These are phyloP conservation scores for Stachybotrys echinatus DNA, from an alignment of 2,329 filamentous ascomycete species.

Conservation along the genomic window DNA sequence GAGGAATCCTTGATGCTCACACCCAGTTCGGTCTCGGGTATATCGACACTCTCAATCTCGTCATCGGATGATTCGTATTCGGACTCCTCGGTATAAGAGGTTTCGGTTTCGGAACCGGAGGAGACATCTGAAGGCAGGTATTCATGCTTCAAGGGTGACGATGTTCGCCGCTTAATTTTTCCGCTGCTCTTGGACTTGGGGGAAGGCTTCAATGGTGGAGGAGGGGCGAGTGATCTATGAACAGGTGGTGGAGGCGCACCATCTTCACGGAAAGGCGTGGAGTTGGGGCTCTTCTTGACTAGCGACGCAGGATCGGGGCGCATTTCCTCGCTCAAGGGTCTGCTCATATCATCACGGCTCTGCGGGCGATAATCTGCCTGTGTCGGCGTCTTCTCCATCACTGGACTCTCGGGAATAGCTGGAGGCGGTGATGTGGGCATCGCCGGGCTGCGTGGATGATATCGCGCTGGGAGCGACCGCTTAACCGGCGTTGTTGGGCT, in stretches of 20 bases:
- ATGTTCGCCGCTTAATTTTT: slow-evolving; percentile 64
- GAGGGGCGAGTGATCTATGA: slow-evolving; percentile 37
- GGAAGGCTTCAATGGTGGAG: slow-evolving; percentile 12
- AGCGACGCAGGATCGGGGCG: slow-evolving; percentile 30
- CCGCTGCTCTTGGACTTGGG: slow-evolving; percentile 36
- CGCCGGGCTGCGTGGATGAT: slow-evolving; percentile 15
- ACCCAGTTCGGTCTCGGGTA: slow-evolving; percentile 53
- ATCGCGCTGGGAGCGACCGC: slow-evolving; percentile 15
- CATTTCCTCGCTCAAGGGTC: slow-evolving; percentile 29
- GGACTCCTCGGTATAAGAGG: slow-evolving; percentile 41
- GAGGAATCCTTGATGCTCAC: slow-evolving; percentile 45
- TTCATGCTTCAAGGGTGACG: slow-evolving; percentile 94
- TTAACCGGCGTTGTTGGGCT: slow-evolving; percentile 27
- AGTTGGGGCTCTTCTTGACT: slow-evolving; percentile 22
- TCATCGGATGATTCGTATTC: slow-evolving; percentile 43
- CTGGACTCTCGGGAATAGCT: slow-evolving; percentile 14
- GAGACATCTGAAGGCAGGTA: slow-evolving; percentile 78
- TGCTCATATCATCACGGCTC: slow-evolving; percentile 17
- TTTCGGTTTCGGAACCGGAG: slow-evolving; percentile 51
- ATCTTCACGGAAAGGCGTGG: slow-evolving; percentile 40
- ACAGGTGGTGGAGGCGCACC: slow-evolving; percentile 51
- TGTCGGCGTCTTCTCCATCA: slow-evolving; percentile 31
- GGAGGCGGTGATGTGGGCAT: slow-evolving; percentile 15
- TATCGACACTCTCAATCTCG: slow-evolving; percentile 55
- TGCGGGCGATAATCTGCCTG: slow-evolving; percentile 23